A percentile compares a stretch with the other conserved stretches of the same genome.
phyloP scores from a whole-genome alignment of 2,329 filamentous ascomycete species.

The Trichophaea hybrida region DNA sequence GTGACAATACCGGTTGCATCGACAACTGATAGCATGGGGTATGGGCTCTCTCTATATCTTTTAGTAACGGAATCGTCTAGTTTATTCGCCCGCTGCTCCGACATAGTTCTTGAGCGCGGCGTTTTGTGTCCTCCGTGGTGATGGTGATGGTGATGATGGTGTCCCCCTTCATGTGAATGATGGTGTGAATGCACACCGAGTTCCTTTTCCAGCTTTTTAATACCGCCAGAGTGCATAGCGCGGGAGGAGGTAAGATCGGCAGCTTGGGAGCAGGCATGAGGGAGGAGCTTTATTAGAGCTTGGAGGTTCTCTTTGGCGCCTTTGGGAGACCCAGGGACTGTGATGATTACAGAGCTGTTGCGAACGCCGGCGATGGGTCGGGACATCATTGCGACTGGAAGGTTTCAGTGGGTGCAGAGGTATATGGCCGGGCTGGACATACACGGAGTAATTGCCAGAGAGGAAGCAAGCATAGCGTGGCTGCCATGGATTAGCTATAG shows the following conservation, averaged over 20 bases:
- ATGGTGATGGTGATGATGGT: constrained; percentile 37
- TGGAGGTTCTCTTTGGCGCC: constrained; percentile 88
- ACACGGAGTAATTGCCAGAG: constrained; percentile 80
- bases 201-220: constrained; percentile 70
- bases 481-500: constrained; percentile 29
- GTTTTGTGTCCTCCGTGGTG: constrained; percentile 34
- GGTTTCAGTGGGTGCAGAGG: constrained; percentile 9
- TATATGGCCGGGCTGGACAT: constrained; percentile 32
- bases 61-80: constrained; percentile 35
- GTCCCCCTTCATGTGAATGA: constrained; percentile 32
- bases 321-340: constrained; percentile 86
- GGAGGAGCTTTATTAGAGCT: constrained; percentile 73
- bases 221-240: constrained; percentile 60
- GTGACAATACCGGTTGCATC: constrained; percentile 62
- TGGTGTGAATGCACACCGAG: constrained; percentile 44
- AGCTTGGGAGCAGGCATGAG: constrained; percentile 86
- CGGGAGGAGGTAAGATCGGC: constrained; percentile 64
- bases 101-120: constrained; percentile 47
- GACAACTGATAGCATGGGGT: constrained; percentile 76
- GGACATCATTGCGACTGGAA: constrained; percentile 84
- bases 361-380: constrained; percentile 80
- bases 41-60: constrained; percentile 73
- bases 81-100: constrained; percentile 39
- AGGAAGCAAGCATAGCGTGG: constrained; percentile 86
- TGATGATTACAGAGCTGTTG: constrained; percentile 68